Percentiles rank a stretch among this genome's conserved stretches.
Conservation (phyloP, 208 protist genomes). For the Trypanosoma scelopori region DNA sequence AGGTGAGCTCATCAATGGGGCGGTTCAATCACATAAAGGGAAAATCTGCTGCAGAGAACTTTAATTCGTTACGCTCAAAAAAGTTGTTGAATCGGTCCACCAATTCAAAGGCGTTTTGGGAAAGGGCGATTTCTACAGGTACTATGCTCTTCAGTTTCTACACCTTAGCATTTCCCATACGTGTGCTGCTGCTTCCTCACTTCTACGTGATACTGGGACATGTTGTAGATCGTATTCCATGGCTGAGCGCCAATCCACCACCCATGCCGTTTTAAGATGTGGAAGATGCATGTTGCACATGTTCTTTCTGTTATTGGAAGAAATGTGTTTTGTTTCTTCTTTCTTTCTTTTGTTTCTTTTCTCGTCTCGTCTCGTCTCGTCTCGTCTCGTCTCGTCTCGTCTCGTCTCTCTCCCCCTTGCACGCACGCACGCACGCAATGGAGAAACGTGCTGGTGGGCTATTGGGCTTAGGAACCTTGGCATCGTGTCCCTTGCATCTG, state of each 20-base stretch:
- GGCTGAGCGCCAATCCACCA: slow-evolving; percentile 40
- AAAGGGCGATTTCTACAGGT: slow-evolving; percentile 54
- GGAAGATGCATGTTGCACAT: neutral
- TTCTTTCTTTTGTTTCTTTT: slow-evolving; percentile 1
- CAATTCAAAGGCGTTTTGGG: slow-evolving; percentile 71
- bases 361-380: no score
- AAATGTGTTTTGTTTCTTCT: neutral
- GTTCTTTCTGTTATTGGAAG: no score
- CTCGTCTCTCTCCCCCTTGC: no score
- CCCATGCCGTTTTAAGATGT: slow-evolving; percentile 23
- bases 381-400: no score
- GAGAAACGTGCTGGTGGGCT: no score
- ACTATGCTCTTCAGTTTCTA: slow-evolving; percentile 63
- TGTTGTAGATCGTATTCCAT: slow-evolving; percentile 70
- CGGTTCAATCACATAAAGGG: slow-evolving; percentile 56
- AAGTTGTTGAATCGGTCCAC: slow-evolving; percentile 23
- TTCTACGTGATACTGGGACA: slow-evolving; percentile 63
- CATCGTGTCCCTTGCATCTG: no score
- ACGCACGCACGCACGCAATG: no score
- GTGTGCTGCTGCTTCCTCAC: slow-evolving; percentile 65
- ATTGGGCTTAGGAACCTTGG: no score
- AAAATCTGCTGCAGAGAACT: slow-evolving; percentile 11
- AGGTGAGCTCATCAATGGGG: slow-evolving; percentile 46
- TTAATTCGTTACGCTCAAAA: neutral
- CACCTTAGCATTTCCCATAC: slow-evolving; percentile 78